Evolutionary conservation across 805 yeast species (phyloP), one percentile per base, ranked within the genome.

Genomic region (Kodamaea fukazawae): DNA sequence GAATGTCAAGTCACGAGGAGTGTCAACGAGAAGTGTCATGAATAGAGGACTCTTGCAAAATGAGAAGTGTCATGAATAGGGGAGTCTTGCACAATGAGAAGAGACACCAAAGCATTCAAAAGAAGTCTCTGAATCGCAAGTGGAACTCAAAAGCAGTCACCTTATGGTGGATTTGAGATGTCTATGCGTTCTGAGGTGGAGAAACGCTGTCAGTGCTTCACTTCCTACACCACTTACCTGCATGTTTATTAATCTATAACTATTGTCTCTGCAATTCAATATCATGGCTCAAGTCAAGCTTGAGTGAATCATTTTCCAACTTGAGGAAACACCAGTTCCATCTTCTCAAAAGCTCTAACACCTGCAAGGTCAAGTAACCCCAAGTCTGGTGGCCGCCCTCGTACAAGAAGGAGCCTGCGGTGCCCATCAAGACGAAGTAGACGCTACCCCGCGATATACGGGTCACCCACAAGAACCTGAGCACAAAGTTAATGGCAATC

Each of bases 281-380:
- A 17, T 38, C 42, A 15, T 29, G 16, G 10, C 16, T 16, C 16
- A 22, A 32, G 14, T 51, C 57, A 23, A 64, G 46, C 44, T 67
- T 69, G 36, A 58, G 44, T 58, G 68, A 81, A 55, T 91, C 97
- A 22, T 84, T 77, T 49, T 93, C 98, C 12, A 90, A 64, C 54
- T 93, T 83, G 55, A 91, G 67, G 45, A 86, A 75, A 30, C 89
- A 78, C 99, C 99, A 93, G 37, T 88, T 62, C 79, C 90, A 86
- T 55, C 99, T 75, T 63, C 99, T 73, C 7, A 82, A 49, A 5
- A 93, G 68, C 57, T 93, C 99, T 38, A 90, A 61, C 3, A 78
- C 48, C 53, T 90, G 93, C 40, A 87, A 65, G 8, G 76, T 61
- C 46, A 85, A 83, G 41, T 80, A 73, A 1, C 93, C 90, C 18